phyloP scores from a whole-genome alignment of 139 green algal genomes.

The Tetradesmus obliquus region DNA sequence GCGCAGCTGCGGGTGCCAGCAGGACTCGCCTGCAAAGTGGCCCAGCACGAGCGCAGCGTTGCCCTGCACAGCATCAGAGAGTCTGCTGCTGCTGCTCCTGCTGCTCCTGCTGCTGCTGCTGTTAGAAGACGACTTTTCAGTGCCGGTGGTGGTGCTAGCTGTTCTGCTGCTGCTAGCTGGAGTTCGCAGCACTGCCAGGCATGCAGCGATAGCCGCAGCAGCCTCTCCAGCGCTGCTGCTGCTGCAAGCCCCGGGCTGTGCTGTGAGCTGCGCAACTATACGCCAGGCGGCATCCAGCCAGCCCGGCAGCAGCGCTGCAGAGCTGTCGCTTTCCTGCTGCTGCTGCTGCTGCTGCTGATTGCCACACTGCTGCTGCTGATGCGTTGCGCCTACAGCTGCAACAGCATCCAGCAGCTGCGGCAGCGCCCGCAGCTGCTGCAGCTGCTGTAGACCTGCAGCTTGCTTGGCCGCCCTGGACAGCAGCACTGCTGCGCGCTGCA shows the following conservation, averaged over 20 bases:
- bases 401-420: slow-evolving; percentile 8
- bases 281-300: slow-evolving; percentile 49
- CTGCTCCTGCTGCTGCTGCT: not conserved
- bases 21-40: slow-evolving; percentile 40
- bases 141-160: not conserved
- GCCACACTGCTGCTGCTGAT: not conserved
- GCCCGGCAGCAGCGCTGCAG: not conserved
- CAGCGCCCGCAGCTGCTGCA: slow-evolving; percentile 32
- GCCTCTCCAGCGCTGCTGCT: not conserved
- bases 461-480: slow-evolving; percentile 33
- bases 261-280: slow-evolving; percentile 45
- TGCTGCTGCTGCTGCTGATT: not conserved
- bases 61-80: slow-evolving; percentile 49
- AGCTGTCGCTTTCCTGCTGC: not conserved
- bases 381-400: not conserved
- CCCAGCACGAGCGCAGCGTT: slow-evolving; percentile 52
- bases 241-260: not conserved
- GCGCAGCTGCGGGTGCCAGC: slow-evolving; percentile 13
- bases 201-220: not conserved
- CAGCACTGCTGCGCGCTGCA: slow-evolving; percentile 33
- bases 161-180: not conserved
- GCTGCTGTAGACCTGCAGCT: not conserved
- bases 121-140: too few relatives aligned
- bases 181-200: not conserved
- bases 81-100: not conserved